Base-by-base conservation (phyloP, 176 grass and related monocot species). In the Poa annua region DNA sequence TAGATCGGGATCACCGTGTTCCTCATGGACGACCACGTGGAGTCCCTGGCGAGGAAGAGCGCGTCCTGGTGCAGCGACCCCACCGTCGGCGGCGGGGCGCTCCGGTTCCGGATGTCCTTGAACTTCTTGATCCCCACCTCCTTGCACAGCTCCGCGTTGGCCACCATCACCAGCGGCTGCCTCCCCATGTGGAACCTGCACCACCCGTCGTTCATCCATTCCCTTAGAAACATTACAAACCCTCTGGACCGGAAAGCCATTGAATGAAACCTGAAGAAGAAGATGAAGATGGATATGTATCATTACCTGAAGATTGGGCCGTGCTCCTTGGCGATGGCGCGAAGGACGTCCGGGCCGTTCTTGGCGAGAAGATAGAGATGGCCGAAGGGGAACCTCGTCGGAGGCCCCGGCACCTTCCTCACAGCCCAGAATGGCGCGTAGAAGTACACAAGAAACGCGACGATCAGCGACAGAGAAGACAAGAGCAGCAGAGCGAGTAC, bases 111-210 rank as follows among this genome's bases (percentile, higher is more conserved):
- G 72, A 96, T 93, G 64, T 90, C 66, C 85, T 96, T 99, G 80
- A 99, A 99, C 76, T 96, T 99, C 63, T 96, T 99, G 66, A 96
- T 96, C 21, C 96, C 91, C 17, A 96, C 96, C 67, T 94, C 91
- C 77, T 90, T 99, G 91, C 96, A 96, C 64, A 96, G 75, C 50
- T 99, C 93, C 57, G 96, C 91, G 72, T 92, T 83, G 22, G 96
- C 96, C 22, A 99, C 91, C 5, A 99, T 96, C 49, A 99, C 91
- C 50, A 99, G 82, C 36, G 96, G 93, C 33, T 94, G 96, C 81
- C 96, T 90, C 64, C 96, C 96, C 91, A 99, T 87, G 38, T 99
- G 96, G 71, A 99, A 99, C 80, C 96, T 98, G 85, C 24, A 54
- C 39, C 74, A 41, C 39, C 39, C 39, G 7, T 41, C 39, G 7